A percentile compares a stretch with the other conserved stretches of the same genome.
These are phyloP conservation scores for Rhizomucor miehei DNA, from an alignment of 371 early-diverging fungal species.

Conservation along the genomic window DNA sequence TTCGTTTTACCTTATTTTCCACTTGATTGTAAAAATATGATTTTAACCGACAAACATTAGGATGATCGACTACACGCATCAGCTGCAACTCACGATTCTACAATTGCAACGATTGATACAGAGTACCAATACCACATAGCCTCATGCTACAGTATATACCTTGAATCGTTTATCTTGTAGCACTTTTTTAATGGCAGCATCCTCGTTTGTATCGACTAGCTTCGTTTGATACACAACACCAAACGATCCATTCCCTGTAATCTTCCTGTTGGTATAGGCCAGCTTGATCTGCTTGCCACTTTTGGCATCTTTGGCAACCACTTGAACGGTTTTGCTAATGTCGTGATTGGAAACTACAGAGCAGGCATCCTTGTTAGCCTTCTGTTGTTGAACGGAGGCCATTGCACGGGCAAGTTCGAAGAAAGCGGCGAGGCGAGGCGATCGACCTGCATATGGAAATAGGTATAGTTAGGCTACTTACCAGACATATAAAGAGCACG, in stretches of 20 bases:
- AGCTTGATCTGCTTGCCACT: constrained; percentile 81
- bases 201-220: constrained; percentile 71
- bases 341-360: constrained; percentile 1
- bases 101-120: not conserved
- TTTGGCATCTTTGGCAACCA: constrained; percentile 78
- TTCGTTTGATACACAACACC: constrained; percentile 95
- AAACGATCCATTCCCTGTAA: constrained; percentile 94
- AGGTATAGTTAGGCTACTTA: too few relatives aligned
- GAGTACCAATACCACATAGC: too few relatives aligned
- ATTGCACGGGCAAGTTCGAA: too few relatives aligned
- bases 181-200: constrained; percentile 93
- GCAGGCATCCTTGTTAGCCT: not conserved
- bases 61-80: constrained; percentile 82
- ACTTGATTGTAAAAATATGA: constrained; percentile 83
- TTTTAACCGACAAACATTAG: constrained; percentile 79
- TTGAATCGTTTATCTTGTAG: constrained; percentile 95
- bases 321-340: constrained; percentile 19
- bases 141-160: constrained; percentile 39
- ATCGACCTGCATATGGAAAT: too few relatives aligned
- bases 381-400: not conserved
- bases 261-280: constrained; percentile 85
- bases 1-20: constrained; percentile 41
- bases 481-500: too few relatives aligned
- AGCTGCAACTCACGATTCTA: constrained; percentile 92
- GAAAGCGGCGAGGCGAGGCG: too few relatives aligned